Percentiles rank a stretch among this genome's conserved stretches.
These are phyloP conservation scores for Cercospora sp. DNA, from an alignment of 2,329 filamentous ascomycete genomes.

Conservation along the genomic window DNA sequence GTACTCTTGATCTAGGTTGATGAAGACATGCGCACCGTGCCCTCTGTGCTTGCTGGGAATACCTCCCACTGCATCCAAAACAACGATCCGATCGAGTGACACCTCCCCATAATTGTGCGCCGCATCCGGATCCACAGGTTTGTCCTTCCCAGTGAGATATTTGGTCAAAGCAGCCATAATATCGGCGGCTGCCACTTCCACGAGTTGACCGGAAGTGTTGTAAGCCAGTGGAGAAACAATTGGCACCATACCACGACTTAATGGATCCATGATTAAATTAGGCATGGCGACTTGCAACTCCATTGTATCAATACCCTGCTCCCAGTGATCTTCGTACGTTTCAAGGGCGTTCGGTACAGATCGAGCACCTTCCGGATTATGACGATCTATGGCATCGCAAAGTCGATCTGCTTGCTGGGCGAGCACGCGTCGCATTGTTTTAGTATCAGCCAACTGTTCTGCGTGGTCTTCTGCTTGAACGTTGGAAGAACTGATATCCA, in stretches of 20 bases:
- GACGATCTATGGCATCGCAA: slow-evolving; percentile 70
- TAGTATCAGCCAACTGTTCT: slow-evolving; percentile 15
- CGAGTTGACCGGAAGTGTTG: slow-evolving; percentile 51
- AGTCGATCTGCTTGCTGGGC: slow-evolving; percentile 69
- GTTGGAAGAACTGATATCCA: slow-evolving; percentile 62
- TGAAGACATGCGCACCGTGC: slow-evolving; percentile 73
- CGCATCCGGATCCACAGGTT: slow-evolving; percentile 17
- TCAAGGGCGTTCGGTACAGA: slow-evolving; percentile 62
- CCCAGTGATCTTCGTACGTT: slow-evolving; percentile 27
- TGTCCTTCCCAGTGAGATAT: slow-evolving; percentile 66
- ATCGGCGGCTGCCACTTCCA: slow-evolving; percentile 58
- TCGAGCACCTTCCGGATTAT: slow-evolving; percentile 67
- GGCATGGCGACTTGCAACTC: slow-evolving; percentile 46
- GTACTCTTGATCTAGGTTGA: slow-evolving; percentile 93
- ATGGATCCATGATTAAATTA: slow-evolving; percentile 61
- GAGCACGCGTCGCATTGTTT: slow-evolving; percentile 27
- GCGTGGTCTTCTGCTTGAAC: slow-evolving; percentile 15
- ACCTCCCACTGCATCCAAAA: slow-evolving; percentile 83
- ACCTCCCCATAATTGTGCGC: background rate
- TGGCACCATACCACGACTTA: slow-evolving; percentile 68
- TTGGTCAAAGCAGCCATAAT: slow-evolving; percentile 74
- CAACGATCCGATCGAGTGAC: slow-evolving; percentile 75
- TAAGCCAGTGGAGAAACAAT: slow-evolving; percentile 68
- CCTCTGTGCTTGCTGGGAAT: slow-evolving; percentile 66
- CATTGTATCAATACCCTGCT: slow-evolving; percentile 15